phyloP scores from a whole-genome alignment of 352 stramenopile species.

The Phytophthora cryptogea region DNA sequence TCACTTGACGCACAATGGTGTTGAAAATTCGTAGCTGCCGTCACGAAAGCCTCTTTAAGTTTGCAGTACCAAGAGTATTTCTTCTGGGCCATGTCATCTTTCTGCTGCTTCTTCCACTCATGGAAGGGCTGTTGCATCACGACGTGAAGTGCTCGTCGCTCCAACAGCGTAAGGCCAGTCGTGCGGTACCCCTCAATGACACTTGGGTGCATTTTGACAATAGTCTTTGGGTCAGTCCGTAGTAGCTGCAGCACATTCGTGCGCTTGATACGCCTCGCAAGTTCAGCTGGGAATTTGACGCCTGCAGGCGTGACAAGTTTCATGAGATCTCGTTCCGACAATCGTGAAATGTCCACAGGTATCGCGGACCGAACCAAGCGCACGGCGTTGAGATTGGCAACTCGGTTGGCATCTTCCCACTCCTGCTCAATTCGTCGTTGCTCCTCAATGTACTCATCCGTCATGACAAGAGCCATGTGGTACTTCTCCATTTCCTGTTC shows the following conservation, averaged over 20 bases:
- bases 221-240: slow-evolving; percentile 68
- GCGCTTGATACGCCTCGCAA: slow-evolving; percentile 87
- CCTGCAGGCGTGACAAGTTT: slow-evolving; percentile 62
- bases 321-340: slow-evolving; percentile 77
- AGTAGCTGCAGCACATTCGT: slow-evolving; percentile 89
- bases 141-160: slow-evolving; percentile 86
- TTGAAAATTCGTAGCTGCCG: slow-evolving; percentile 33
- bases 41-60: slow-evolving; percentile 63
- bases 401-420: slow-evolving; percentile 72
- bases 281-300: slow-evolving; percentile 56
- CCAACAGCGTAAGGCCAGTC: slow-evolving; percentile 74
- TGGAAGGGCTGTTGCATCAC: slow-evolving; percentile 56
- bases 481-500: slow-evolving; percentile 93
- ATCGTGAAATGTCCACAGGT: slow-evolving; percentile 78
- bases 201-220: slow-evolving; percentile 85
- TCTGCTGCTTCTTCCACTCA: slow-evolving; percentile 81
- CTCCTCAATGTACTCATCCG: slow-evolving; percentile 90
- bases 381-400: slow-evolving; percentile 58
- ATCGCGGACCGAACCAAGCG: slow-evolving; percentile 70
- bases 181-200: slow-evolving; percentile 69
- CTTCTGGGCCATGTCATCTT: slow-evolving; percentile 79
- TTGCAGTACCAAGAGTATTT: slow-evolving; percentile 88
- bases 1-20: slow-evolving; percentile 30
- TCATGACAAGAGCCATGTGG: slow-evolving; percentile 88
- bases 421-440: slow-evolving; percentile 60